These are phyloP conservation scores for Ganoderma leucocontextum DNA, from an alignment of 1,284 basidiomycete genomes.

Conservation along the genomic window DNA sequence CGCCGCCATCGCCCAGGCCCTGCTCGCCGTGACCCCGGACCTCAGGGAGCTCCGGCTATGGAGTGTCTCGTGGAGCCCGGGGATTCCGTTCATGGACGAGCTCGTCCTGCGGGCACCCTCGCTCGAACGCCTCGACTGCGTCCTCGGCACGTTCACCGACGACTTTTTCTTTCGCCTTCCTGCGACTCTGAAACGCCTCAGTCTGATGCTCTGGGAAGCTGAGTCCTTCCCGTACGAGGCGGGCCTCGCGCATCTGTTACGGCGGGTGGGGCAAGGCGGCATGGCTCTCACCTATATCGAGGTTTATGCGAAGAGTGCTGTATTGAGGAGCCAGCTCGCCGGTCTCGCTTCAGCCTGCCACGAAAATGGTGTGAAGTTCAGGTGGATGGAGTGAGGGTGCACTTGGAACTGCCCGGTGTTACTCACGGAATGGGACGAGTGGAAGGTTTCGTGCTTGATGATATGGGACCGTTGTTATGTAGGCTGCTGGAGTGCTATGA, in stretches of 20 bases:
- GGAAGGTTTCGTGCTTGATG: too few species aligned
- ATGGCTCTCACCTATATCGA: not conserved
- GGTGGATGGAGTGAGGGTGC: not conserved
- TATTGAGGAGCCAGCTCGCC: not conserved
- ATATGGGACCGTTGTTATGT: too few species aligned
- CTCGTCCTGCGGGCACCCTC: not conserved
- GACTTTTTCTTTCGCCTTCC: not conserved
- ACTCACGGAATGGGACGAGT: too few species aligned
- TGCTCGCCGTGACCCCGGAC: not conserved
- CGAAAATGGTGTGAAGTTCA: not conserved
- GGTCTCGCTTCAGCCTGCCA: not conserved
- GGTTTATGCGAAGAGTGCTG: not conserved
- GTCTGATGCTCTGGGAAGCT: not conserved
- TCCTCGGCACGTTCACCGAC: not conserved
- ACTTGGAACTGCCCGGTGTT: too few species aligned
- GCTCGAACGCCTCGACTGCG: not conserved
- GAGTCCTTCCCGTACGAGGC: not conserved
- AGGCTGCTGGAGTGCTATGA: too few species aligned
- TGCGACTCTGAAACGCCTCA: not conserved
- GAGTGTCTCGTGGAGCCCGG: not conserved
- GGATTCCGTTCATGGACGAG: not conserved
- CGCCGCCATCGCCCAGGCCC: not conserved
- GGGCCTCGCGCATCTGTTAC: not conserved
- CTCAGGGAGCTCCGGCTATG: not conserved
- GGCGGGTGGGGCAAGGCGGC: not conserved